These are phyloP conservation scores for Cercospora sp. DNA, from an alignment of 2,329 filamentous ascomycete species.

Conservation along the genomic window DNA sequence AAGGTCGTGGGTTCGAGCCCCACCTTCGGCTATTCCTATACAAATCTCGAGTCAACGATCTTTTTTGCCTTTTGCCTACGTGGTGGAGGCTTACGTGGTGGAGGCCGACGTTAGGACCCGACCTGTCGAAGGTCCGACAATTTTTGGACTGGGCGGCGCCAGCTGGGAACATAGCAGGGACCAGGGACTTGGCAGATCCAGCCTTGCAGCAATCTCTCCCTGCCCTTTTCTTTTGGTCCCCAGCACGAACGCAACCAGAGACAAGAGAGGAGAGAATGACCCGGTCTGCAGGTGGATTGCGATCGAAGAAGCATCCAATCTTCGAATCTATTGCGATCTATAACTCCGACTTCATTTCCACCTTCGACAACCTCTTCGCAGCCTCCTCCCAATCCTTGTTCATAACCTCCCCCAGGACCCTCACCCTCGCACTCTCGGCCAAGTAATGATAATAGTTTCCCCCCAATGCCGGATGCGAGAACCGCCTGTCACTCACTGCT, in stretches of 20 bases:
- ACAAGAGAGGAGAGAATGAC: not conserved
- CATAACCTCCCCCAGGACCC: constrained; percentile 7
- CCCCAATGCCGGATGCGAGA: constrained; percentile 9
- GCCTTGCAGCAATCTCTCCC: not conserved
- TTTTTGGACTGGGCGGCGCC: not conserved
- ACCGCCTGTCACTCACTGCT: constrained; percentile 10
- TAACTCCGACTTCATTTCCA: not conserved
- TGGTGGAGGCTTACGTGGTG: not conserved
- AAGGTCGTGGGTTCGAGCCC: constrained; percentile 33
- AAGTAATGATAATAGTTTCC: constrained; percentile 19
- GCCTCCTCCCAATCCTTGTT: constrained; percentile 15
- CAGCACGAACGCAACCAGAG: not conserved
- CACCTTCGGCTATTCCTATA: constrained; percentile 33
- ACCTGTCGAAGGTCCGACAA: not conserved
- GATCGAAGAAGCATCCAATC: not conserved
- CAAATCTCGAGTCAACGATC: not conserved
- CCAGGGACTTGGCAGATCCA: not conserved
- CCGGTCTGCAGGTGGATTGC: not conserved
- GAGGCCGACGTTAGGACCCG: not conserved
- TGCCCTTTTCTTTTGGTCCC: not conserved
- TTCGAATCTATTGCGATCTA: not conserved
- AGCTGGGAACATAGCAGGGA: not conserved
- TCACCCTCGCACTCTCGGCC: constrained; percentile 18
- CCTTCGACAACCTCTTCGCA: not conserved
- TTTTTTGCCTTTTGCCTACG: not conserved